These are phyloP conservation scores for Globisporangium yorkense DNA, from an alignment of 352 stramenopile species.

Conservation along the genomic window DNA sequence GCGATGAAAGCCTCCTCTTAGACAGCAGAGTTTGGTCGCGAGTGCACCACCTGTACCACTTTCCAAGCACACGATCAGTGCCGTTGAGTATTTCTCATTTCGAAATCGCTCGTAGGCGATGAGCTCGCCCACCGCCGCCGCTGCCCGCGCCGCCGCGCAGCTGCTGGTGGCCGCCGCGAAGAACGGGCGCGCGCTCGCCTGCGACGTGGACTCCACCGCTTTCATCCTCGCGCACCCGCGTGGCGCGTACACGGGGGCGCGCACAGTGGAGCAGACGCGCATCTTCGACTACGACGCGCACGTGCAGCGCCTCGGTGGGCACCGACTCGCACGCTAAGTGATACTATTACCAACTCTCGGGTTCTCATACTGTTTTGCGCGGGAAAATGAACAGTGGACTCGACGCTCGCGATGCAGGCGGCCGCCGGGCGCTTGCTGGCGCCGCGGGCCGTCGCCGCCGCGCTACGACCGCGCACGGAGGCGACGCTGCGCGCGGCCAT, in stretches of 20 bases:
- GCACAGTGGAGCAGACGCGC: conserved; percentile 64
- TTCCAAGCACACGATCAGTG: too few relatives aligned
- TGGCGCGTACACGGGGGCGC: conserved; percentile 66
- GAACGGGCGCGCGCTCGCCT: conserved; percentile 65
- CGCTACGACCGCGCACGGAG: conserved; percentile 48
- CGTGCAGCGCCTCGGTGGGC: conserved; percentile 63
- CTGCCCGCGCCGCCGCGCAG: conserved; percentile 9
- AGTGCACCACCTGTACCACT: too few relatives aligned
- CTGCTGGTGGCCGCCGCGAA: conserved; percentile 50
- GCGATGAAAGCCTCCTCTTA: too few relatives aligned
- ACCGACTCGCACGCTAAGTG: neutral
- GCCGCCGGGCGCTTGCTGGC: conserved; percentile 8
- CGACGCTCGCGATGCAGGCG: conserved; percentile 53
- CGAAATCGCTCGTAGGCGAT: neutral
- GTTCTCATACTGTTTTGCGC: too few relatives aligned
- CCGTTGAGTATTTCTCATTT: too few relatives aligned
- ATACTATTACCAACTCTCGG: too few relatives aligned
- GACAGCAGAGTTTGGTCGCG: too few relatives aligned
- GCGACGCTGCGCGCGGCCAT: conserved; percentile 67
- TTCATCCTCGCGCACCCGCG: conserved; percentile 62
- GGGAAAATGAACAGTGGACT: conserved; percentile 38
- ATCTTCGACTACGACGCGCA: conserved; percentile 82
- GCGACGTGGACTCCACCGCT: conserved; percentile 49
- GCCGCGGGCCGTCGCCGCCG: conserved; percentile 26
- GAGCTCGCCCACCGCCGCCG: neutral